Base-by-base conservation (phyloP, 169 alveolate genomes). In the Eimeria nieschulzi region DNA sequence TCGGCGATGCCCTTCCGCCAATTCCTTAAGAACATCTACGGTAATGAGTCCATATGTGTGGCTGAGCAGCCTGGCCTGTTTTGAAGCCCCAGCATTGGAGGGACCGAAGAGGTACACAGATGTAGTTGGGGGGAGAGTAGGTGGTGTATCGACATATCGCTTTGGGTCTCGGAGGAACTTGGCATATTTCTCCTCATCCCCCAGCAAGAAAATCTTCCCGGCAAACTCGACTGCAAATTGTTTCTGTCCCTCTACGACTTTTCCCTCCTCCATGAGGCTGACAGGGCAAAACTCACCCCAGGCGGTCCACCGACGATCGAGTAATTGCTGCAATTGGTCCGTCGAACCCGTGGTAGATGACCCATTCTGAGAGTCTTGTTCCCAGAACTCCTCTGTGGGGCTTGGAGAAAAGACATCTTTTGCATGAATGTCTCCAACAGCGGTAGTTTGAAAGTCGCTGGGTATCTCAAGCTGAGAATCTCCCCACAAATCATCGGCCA, bases 261-360 rank as follows among this genome's bases (percentile, higher is more conserved):
- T 80, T 25, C 76, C 88, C 15, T 80, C 70, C 88, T 80, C 88
- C 23, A 59, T 51, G 51, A 80, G 15, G 21, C 64, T 80, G n/a
- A 80, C 88, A 66, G 88, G 88, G 88, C 88, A 80, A 17, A 33
- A 80, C 7, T 59, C 76, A 21, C 88, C 88, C 88, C 88, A 80
- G 9, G 88, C 72, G 1, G 88, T 80, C 88, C 88, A 80, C 9
- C 88, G 73, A 23, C 88, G n/a, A 19, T 80, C 76, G 21, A 80
- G 88, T 51, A 80, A 59, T 9, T 80, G 76, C 13, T 61, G 12
- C 17, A 80, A 6, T 15, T 17, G 17, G 9, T 51, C 51, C 17
- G 75, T 8, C 21, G 39, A 8, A n/a, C 9, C 88, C 7, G 73
- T 9, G 33, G 46, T 15, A 53, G 25, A n/a, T n/a, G 59, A n/a